Percentiles rank a stretch among this genome's conserved stretches.
These are phyloP conservation scores for Xylaria polymorpha DNA, from an alignment of 2,329 filamentous ascomycete species.

Conservation along the genomic window DNA sequence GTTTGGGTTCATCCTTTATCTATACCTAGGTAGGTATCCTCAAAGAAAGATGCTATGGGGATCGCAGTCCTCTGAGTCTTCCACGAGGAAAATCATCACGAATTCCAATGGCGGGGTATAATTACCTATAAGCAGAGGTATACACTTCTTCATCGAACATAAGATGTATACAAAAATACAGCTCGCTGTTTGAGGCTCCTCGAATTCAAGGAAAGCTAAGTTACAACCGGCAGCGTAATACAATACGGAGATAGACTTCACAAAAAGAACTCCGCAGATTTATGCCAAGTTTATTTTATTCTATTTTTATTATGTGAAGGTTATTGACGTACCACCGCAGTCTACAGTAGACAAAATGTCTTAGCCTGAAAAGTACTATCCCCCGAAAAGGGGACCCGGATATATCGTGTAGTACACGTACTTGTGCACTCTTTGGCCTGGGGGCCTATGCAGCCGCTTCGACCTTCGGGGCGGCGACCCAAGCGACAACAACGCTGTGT, in stretches of 20 bases:
- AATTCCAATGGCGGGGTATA: neutral
- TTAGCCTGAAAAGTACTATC: neutral
- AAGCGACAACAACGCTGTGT: neutral
- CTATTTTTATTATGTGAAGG: neutral
- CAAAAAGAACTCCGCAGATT: neutral
- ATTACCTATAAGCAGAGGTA: neutral
- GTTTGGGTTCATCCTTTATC: neutral
- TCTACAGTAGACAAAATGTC: neutral
- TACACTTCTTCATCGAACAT: neutral
- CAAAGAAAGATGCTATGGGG: neutral
- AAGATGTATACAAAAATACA: neutral
- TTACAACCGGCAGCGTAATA: neutral
- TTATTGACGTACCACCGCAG: neutral
- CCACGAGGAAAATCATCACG: neutral
- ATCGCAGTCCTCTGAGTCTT: neutral
- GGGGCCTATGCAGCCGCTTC: neutral
- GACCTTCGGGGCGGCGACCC: neutral
- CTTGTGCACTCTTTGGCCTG: neutral
- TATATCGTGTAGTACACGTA: slow-evolving; percentile 12
- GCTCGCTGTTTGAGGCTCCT: neutral
- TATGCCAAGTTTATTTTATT: slow-evolving; percentile 4
- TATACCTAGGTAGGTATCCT: neutral
- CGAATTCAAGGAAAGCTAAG: neutral
- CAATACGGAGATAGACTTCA: neutral
- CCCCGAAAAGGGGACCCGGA: neutral